phyloP scores from a whole-genome alignment of 106 monocot genomes.

The Dendrobium chrysotoxum region DNA sequence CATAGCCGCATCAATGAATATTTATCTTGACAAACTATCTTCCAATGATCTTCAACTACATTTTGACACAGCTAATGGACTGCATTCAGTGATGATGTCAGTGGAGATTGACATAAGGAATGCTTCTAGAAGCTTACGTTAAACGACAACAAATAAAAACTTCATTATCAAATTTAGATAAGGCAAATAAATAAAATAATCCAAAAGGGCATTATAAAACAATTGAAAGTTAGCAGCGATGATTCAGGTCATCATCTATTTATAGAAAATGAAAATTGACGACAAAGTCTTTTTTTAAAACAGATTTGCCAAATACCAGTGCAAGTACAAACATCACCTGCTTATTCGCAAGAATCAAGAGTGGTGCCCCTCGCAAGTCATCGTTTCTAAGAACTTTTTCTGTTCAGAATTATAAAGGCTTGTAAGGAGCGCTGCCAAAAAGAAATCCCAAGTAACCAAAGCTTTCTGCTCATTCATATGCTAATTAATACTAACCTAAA shows the following conservation, averaged over 20 bases:
- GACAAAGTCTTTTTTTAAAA: not conserved
- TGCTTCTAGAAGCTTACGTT: too few relatives aligned
- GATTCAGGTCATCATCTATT: not conserved
- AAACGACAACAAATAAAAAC: too few relatives aligned
- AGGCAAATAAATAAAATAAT: not conserved
- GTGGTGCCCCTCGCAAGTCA: conserved; percentile 75
- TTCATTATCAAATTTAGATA: not conserved
- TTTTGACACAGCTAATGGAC: not conserved
- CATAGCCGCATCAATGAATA: too few relatives aligned
- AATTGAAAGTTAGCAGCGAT: not conserved
- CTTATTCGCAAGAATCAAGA: conserved; percentile 88
- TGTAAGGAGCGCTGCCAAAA: not conserved
- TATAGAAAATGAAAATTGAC: not conserved
- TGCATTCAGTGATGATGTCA: too few relatives aligned
- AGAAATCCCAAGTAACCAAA: not conserved
- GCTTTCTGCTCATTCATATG: conserved; percentile 1
- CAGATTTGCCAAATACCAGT: not conserved
- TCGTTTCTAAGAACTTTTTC: conserved; percentile 93
- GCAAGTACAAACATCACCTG: conserved; percentile 35
- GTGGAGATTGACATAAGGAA: too few relatives aligned
- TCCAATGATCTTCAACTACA: not conserved
- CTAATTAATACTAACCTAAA: conserved; percentile 54
- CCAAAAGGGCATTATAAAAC: not conserved
- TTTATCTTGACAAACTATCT: not conserved
- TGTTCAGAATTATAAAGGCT: conserved; percentile 17